phyloP scores from a whole-genome alignment of 2,329 filamentous ascomycete genomes.

The Cytospora mali region DNA sequence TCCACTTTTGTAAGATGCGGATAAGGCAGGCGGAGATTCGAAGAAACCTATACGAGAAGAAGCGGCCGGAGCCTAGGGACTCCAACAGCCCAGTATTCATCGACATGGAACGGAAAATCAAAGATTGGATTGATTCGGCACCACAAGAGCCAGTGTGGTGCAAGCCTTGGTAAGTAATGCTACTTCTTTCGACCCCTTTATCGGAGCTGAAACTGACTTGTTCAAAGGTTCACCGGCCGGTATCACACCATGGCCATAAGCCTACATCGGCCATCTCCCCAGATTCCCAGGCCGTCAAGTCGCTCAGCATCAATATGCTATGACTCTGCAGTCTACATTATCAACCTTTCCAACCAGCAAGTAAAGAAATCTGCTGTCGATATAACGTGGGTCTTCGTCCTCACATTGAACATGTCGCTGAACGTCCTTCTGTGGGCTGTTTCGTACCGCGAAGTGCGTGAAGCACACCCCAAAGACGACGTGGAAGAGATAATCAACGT shows the following conservation, averaged over 20 bases:
- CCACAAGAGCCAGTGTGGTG: constrained; percentile 74
- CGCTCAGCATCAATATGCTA: constrained; percentile 81
- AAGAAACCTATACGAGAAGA: constrained; percentile 82
- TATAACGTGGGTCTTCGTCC: constrained; percentile 90
- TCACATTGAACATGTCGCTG: constrained; percentile 86
- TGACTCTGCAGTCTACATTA: constrained; percentile 79
- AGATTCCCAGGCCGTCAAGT: constrained; percentile 81
- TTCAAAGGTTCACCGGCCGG: constrained; percentile 62
- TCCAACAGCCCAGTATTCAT: constrained; percentile 87
- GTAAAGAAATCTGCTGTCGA: constrained; percentile 77
- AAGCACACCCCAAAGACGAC: constrained; percentile 70
- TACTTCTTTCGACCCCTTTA: constrained; percentile 23
- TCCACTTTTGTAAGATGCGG: constrained; percentile 93
- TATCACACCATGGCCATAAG: constrained; percentile 89
- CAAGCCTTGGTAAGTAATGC: constrained; percentile 69
- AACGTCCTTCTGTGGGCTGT: constrained; percentile 92
- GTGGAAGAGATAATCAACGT: constrained; percentile 74
- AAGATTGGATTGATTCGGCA: constrained; percentile 75
- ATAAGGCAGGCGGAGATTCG: constrained; percentile 86
- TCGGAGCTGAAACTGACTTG: constrained; percentile 27
- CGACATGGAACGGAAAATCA: constrained; percentile 76
- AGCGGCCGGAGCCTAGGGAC: constrained; percentile 72
- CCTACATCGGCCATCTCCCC: constrained; percentile 87
- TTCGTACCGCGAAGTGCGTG: constrained; percentile 82
- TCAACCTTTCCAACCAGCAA: constrained; percentile 78